Evolutionary conservation across 345 rosid species (phyloP).

Genomic region (Acer campestre): DNA sequence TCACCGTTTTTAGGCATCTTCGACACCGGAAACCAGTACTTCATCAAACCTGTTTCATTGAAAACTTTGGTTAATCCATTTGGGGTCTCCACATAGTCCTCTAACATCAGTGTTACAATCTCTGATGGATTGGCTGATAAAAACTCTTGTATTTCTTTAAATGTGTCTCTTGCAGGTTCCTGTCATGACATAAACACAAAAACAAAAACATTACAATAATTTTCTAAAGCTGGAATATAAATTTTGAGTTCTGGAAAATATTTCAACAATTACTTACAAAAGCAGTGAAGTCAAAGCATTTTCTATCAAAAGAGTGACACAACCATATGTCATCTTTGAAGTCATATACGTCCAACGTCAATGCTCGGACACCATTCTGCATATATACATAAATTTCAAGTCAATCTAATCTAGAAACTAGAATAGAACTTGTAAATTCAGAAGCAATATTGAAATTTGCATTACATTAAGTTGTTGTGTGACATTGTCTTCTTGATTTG

Average conservation of each 20-base stretch:
- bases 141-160: slow-evolving; percentile 49
- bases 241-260: not conserved
- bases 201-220: not conserved
- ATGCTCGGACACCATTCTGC: slow-evolving; percentile 66
- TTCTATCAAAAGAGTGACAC: slow-evolving; percentile 53
- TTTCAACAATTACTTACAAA: slow-evolving; percentile 41
- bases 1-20: slow-evolving; percentile 50
- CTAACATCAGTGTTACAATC: slow-evolving; percentile 53
- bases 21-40: slow-evolving; percentile 58
- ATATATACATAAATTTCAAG: not conserved
- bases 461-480: slow-evolving; percentile 34
- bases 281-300: slow-evolving; percentile 53
- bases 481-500: slow-evolving; percentile 41
- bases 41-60: slow-evolving; percentile 50
- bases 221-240: not conserved
- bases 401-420: no score
- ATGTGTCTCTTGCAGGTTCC: slow-evolving; percentile 53
- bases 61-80: slow-evolving; percentile 54
- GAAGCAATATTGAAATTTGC: not conserved
- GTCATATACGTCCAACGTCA: slow-evolving; percentile 69
- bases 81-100: slow-evolving; percentile 58
- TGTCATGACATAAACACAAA: not conserved
- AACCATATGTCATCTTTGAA: slow-evolving; percentile 60
- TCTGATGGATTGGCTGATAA: slow-evolving; percentile 53
- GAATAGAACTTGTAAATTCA: no score